phyloP scores from a whole-genome alignment of 2,329 filamentous ascomycete genomes.

The Corinectria fuckeliana region DNA sequence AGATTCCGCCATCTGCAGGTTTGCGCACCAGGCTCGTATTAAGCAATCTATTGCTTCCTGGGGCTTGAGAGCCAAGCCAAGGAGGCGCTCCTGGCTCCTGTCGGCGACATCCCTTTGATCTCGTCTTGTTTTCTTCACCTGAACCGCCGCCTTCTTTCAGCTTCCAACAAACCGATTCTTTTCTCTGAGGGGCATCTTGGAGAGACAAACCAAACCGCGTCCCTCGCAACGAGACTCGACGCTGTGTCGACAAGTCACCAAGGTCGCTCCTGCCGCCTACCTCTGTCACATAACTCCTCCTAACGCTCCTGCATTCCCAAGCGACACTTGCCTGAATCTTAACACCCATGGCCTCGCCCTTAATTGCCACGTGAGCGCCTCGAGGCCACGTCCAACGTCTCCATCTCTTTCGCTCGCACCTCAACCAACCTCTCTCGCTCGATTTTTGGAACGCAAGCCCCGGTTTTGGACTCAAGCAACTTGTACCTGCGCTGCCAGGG shows the following conservation, averaged over 20 bases:
- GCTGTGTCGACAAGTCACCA: not conserved
- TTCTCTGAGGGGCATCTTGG: not conserved
- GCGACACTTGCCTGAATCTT: not conserved
- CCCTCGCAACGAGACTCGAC: not conserved
- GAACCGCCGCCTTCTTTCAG: not conserved
- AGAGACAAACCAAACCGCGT: not conserved
- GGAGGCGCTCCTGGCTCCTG: not conserved
- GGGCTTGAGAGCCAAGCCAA: not conserved
- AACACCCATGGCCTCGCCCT: not conserved
- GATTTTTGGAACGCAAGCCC: slow-evolving; percentile 17
- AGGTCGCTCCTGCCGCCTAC: not conserved
- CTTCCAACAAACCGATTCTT: not conserved
- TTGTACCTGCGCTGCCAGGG: not conserved
- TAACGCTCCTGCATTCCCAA: not conserved
- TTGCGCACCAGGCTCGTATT: slow-evolving; percentile 24
- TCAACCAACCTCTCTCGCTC: not conserved
- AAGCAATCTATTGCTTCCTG: not conserved
- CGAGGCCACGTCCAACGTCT: not conserved
- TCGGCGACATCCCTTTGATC: not conserved
- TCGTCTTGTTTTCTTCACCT: not conserved
- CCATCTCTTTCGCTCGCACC: not conserved
- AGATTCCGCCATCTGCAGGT: slow-evolving; percentile 18
- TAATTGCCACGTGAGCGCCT: slow-evolving; percentile 6
- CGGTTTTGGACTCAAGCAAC: slow-evolving; percentile 26
- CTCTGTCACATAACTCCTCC: not conserved